These are phyloP conservation scores for Lasiodiplodia citricola DNA, from an alignment of 2,329 filamentous ascomycete species.

Conservation along the genomic window DNA sequence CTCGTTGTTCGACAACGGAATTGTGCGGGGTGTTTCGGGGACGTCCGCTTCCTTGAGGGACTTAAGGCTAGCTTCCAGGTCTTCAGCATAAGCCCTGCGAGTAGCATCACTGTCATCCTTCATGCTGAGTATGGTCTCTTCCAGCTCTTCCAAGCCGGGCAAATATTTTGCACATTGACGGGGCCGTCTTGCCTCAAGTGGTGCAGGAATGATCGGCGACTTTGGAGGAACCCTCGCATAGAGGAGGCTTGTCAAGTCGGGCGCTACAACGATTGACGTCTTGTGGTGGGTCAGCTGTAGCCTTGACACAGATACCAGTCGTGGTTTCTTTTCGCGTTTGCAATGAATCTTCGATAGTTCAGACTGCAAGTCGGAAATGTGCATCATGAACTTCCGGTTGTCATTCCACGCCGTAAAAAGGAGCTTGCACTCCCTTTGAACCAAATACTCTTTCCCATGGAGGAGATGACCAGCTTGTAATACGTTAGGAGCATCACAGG, in stretches of 20 bases:
- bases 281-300: not conserved
- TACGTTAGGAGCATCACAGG: not conserved
- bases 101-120: not conserved
- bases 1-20: not conserved
- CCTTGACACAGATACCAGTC: too few species aligned
- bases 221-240: not conserved
- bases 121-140: not conserved
- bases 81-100: not conserved
- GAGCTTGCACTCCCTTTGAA: not conserved
- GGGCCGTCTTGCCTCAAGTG: not conserved
- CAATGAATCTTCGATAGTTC: not conserved
- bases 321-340: not conserved
- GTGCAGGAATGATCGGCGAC: not conserved
- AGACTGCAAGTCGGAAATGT: not conserved
- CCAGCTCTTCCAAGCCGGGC: not conserved
- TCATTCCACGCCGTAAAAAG: not conserved
- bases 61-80: not conserved
- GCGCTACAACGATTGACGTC: not conserved
- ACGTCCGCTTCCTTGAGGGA: not conserved
- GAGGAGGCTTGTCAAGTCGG: not conserved
- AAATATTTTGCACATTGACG: not conserved
- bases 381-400: constrained; percentile 4
- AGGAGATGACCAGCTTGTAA: not conserved
- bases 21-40: not conserved
- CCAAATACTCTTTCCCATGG: not conserved